Conservation (phyloP, 805 yeast genomes). For the Kockiozyma suomiensis region DNA sequence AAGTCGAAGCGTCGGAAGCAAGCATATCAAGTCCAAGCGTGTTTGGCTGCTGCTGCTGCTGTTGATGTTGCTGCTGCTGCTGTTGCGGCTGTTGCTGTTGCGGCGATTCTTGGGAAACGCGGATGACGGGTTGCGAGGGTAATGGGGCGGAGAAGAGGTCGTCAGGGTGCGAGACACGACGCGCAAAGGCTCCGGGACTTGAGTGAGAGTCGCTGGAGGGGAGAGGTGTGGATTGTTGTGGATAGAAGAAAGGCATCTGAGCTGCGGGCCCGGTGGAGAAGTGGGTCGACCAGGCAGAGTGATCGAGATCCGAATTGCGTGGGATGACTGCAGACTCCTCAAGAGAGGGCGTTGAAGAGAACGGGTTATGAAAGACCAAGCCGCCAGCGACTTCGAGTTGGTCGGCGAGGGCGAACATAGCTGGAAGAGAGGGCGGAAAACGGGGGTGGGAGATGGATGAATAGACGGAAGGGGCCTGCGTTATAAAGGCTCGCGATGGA, state of each 20-base stretch:
- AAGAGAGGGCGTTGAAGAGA: not conserved
- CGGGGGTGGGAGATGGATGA: not conserved
- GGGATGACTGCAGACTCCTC: not conserved
- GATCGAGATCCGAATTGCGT: not conserved
- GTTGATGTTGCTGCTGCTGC: constrained; percentile 3
- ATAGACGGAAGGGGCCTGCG: not conserved
- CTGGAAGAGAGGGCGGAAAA: not conserved
- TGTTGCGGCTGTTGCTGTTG: not conserved
- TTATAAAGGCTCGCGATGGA: not conserved
- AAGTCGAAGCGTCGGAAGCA: not conserved
- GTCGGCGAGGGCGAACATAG: constrained; percentile 6
- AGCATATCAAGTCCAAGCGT: not conserved
- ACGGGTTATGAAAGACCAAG: constrained; percentile 1
- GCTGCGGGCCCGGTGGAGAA: not conserved
- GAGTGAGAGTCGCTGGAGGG: not conserved
- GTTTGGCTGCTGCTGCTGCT: not conserved
- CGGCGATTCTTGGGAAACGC: not conserved
- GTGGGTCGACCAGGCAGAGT: not conserved
- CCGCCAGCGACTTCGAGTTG: not conserved
- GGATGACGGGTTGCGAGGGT: not conserved
- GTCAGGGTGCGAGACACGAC: not conserved
- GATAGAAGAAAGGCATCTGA: not conserved
- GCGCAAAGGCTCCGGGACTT: not conserved
- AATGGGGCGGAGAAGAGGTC: not conserved
- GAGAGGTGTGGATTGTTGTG: not conserved